Percentiles rank a stretch among this genome's conserved stretches.
These are phyloP conservation scores for Colletotrichum sp. DNA, from an alignment of 2,329 filamentous ascomycete species.

Conservation along the genomic window DNA sequence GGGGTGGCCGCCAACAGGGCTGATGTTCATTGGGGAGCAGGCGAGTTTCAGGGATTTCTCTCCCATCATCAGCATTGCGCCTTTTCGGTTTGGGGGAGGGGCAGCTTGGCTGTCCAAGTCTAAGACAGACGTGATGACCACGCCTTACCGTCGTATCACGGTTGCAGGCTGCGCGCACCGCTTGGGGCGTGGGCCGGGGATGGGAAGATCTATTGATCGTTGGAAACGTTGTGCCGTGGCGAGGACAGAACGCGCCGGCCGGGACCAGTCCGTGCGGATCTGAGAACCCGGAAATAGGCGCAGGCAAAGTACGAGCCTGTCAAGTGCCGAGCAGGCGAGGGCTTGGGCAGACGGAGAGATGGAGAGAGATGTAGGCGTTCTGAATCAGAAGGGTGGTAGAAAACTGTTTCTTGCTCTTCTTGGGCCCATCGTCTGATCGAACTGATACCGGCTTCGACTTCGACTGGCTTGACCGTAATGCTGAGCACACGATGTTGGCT, in stretches of 20 bases:
- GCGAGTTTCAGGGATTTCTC: conserved; percentile 6
- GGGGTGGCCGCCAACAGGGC: background rate
- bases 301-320: background rate
- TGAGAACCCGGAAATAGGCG: conserved; percentile 3
- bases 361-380: background rate
- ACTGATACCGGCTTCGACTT: background rate
- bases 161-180: background rate
- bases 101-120: background rate
- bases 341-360: background rate
- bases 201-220: conserved; percentile 9
- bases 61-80: conserved; percentile 11
- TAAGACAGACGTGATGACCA: background rate
- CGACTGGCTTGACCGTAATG: background rate
- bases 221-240: conserved; percentile 14
- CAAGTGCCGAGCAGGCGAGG: background rate
- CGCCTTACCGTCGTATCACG: background rate
- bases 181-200: conserved; percentile 5
- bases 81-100: background rate
- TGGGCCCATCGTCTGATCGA: background rate
- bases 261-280: conserved; percentile 20
- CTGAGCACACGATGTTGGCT: background rate
- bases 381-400: background rate
- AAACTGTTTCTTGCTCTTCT: background rate
- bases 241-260: conserved; percentile 10
- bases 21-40: conserved; percentile 14